phyloP scores from a whole-genome alignment of 805 yeast genomes.

The Ogataea ramenticola region DNA sequence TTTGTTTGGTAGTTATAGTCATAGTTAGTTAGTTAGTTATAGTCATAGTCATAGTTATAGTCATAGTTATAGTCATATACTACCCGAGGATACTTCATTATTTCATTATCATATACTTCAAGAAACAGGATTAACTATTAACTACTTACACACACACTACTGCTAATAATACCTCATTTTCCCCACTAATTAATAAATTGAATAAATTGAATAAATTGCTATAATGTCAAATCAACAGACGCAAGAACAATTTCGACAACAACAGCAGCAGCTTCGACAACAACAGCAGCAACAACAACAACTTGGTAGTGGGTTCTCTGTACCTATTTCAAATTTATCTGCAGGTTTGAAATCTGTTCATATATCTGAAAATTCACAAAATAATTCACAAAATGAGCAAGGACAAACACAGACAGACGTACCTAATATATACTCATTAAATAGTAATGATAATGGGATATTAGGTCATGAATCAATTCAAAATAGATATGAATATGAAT shows the following conservation, averaged over 20 bases:
- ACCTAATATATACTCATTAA: slow-evolving; percentile 3
- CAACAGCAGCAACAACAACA: slow-evolving; percentile 3
- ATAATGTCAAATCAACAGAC: no score
- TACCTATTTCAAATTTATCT: slow-evolving; percentile 35
- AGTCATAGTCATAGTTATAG: no score
- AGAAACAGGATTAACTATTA: no score
- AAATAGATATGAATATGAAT: slow-evolving; percentile 36
- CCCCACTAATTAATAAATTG: not conserved
- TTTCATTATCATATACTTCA: not conserved
- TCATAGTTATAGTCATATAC: no score
- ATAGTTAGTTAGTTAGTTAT: no score
- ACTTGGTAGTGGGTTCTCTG: not conserved
- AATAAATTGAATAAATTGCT: no score
- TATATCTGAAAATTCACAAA: slow-evolving; percentile 22
- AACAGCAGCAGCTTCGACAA: slow-evolving; percentile 2
- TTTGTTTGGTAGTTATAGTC: no score
- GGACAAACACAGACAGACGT: slow-evolving; percentile 7
- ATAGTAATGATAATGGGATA: slow-evolving; percentile 1
- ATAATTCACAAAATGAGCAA: slow-evolving; percentile 6
- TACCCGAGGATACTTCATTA: no score
- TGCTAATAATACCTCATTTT: not conserved
- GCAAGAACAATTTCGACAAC: no score
- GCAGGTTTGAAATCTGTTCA: slow-evolving; percentile 39
- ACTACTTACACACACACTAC: no score
- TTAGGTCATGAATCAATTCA: slow-evolving; percentile 33